A percentile compares a stretch with the other conserved stretches of the same genome.
Evolutionary conservation across 495 filamentous ascomycete genomes (phyloP).

Genomic region (Penicillium antarcticum): DNA sequence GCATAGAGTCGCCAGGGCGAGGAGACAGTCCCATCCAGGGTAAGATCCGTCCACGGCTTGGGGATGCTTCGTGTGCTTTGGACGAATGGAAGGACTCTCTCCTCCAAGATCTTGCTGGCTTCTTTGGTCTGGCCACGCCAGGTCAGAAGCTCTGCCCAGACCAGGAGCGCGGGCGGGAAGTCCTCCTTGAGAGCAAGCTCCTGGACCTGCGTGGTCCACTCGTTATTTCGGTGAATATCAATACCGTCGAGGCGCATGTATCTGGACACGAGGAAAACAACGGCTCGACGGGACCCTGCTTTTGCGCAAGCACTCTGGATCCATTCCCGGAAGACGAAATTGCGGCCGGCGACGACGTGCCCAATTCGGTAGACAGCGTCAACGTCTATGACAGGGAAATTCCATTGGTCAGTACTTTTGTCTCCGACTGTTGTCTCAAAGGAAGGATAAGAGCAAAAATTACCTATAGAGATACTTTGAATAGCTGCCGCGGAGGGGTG

Average conservation of each 20-base stretch:
- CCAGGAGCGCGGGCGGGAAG: conserved; percentile 29
- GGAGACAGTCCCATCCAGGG: neutral
- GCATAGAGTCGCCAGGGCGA: conserved; percentile 29
- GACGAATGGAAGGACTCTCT: conserved; percentile 20
- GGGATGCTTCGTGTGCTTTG: conserved; percentile 6
- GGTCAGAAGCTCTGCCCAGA: conserved; percentile 28
- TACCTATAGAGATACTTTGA: conserved; percentile 25
- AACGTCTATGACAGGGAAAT: conserved; percentile 16
- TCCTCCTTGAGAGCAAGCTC: conserved; percentile 16
- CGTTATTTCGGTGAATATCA: conserved; percentile 7
- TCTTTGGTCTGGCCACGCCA: conserved; percentile 16
- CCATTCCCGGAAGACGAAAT: conserved; percentile 19
- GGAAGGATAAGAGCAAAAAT: neutral
- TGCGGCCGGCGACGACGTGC: neutral
- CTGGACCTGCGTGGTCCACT: conserved; percentile 17
- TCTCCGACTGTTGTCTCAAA: too few species aligned
- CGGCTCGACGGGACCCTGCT: conserved; percentile 18
- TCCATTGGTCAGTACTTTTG: neutral
- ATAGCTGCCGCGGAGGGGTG: conserved; percentile 11
- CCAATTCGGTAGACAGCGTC: conserved; percentile 28
- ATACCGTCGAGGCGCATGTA: conserved; percentile 6
- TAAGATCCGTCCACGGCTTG: conserved; percentile 7
- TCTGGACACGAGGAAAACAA: neutral
- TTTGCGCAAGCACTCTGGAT: conserved; percentile 16
- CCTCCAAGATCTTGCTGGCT: conserved; percentile 22